Percentiles rank a stretch among this genome's conserved stretches.
These are phyloP conservation scores for Lippia alba DNA, from an alignment of 305 asterid genomes.

Conservation along the genomic window DNA sequence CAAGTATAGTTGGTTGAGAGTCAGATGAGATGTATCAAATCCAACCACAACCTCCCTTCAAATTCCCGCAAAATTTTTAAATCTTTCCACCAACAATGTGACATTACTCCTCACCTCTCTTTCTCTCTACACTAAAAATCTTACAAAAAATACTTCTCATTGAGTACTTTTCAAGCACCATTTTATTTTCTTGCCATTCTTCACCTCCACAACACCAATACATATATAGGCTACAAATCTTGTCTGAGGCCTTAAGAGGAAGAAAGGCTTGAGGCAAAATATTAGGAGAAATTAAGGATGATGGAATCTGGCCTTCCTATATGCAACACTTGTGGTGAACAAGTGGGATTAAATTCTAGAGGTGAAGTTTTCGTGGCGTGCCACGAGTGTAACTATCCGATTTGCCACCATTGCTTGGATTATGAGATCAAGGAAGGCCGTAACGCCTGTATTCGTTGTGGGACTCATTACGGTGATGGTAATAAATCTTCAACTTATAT, in stretches of 20 bases:
- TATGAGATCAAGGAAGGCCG: slow-evolving; percentile 79
- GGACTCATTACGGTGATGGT: slow-evolving; percentile 65
- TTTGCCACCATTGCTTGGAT: slow-evolving; percentile 75
- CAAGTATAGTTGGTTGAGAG: slow-evolving; percentile 46
- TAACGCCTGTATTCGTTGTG: slow-evolving; percentile 69
- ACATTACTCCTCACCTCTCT: slow-evolving; percentile 61
- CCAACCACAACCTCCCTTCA: slow-evolving; percentile 79
- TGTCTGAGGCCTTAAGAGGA: slow-evolving; percentile 5
- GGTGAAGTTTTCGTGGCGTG: slow-evolving; percentile 85
- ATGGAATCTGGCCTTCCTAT: slow-evolving; percentile 83
- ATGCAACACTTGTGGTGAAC: slow-evolving; percentile 84
- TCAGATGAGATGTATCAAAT: slow-evolving; percentile 58
- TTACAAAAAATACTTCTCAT: slow-evolving; percentile 15
- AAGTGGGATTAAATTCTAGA: slow-evolving; percentile 55
- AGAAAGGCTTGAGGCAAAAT: slow-evolving; percentile 2
- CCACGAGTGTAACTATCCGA: slow-evolving; percentile 70
- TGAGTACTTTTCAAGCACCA: slow-evolving; percentile 36
- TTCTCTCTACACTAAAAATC: slow-evolving; percentile 32
- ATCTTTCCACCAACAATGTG: slow-evolving; percentile 46
- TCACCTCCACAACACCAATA: background rate
- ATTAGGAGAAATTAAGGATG: slow-evolving; percentile 46
- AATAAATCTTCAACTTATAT: slow-evolving; percentile 20
- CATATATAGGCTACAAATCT: slow-evolving; percentile 34
- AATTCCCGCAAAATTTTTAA: slow-evolving; percentile 69
- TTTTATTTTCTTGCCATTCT: slow-evolving; percentile 15